These are phyloP conservation scores for Delitschia confertaspora DNA, from an alignment of 495 filamentous ascomycete genomes.

Conservation along the genomic window DNA sequence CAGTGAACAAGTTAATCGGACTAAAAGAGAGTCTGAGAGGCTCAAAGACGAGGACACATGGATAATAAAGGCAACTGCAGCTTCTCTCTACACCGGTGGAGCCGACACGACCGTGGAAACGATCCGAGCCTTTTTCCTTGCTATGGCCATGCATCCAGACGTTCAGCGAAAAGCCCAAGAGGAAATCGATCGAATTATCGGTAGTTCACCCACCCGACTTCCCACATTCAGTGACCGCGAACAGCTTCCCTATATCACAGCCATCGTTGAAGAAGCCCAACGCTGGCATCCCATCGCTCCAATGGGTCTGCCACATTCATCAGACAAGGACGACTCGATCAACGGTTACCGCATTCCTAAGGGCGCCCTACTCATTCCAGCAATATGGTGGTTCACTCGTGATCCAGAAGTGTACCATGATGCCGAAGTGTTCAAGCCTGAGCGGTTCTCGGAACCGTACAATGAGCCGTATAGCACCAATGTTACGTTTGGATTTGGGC, in stretches of 20 bases:
- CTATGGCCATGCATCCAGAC: not conserved
- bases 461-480: conserved; percentile 4
- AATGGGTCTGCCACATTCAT: conserved; percentile 12
- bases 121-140: conserved; percentile 7
- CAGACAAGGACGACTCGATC: not conserved
- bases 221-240: conserved; percentile 31
- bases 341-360: conserved; percentile 19
- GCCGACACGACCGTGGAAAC: conserved; percentile 8
- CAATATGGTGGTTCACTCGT: conserved; percentile 10
- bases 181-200: conserved; percentile 35
- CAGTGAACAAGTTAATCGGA: too few species aligned
- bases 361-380: conserved; percentile 9
- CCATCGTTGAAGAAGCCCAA: conserved; percentile 33
- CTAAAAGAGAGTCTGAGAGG: conserved; percentile 30
- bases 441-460: not conserved
- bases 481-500: conserved; percentile 5
- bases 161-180: conserved; percentile 26
- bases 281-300: conserved; percentile 36
- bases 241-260: conserved; percentile 31
- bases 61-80: conserved; percentile 14
- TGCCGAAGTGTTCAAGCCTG: conserved; percentile 1
- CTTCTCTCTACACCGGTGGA: not conserved
- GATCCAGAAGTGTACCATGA: conserved; percentile 6
- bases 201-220: conserved; percentile 27
- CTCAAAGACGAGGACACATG: conserved; percentile 11